Evolutionary conservation across 2,329 filamentous ascomycete genomes (phyloP), one percentile per base, ranked within the genome.

Genomic region (Aspergillus chevalieri): DNA sequence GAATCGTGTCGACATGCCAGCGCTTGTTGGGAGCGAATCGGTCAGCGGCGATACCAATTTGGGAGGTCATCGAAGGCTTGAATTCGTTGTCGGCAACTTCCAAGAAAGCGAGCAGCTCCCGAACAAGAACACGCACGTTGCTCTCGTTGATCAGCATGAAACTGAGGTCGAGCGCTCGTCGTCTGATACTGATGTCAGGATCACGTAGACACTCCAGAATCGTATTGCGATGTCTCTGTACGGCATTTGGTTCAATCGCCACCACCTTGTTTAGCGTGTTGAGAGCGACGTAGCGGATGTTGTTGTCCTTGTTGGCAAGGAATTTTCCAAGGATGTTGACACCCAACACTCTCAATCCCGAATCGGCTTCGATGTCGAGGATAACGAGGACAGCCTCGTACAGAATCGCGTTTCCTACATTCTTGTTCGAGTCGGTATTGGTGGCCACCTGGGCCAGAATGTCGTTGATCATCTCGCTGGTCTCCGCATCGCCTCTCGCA

Each of bases 291-390:
- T 98, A 98, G 69, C 93, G 86, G 62, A 98, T 98, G 67, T 98
- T 98, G 78, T 98, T 98, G 72, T 98, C 93, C 60, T 92, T 85
- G 75, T 98, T 98, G n/a, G 91, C 86, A 54, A 98, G 74, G 73
- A 98, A 98, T 68, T 97, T 98, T 67, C 94, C 93, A 21, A 98
- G 82, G 57, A 98, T 98, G 67, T 98, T 98, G 60, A 98, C 93
- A 63, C 93, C 93, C 22, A 98, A 79, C 19, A 98, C 93, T 46
- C 94, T 81, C 55, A 98, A 75, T 33, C 93, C 92, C 8, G 93
- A 95, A 66, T 98, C 94, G 19, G 93, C 94, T 70, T 98, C 93
- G 47, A 98, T 97, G 59, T 98, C 93, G 44, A 98, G 83, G 58
- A 98, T 98, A 0, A 93, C 98, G 41, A 93, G 83, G 34, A 98